Evolutionary conservation across 805 yeast genomes (phyloP).

Genomic region (Torulaspora maleeae): DNA sequence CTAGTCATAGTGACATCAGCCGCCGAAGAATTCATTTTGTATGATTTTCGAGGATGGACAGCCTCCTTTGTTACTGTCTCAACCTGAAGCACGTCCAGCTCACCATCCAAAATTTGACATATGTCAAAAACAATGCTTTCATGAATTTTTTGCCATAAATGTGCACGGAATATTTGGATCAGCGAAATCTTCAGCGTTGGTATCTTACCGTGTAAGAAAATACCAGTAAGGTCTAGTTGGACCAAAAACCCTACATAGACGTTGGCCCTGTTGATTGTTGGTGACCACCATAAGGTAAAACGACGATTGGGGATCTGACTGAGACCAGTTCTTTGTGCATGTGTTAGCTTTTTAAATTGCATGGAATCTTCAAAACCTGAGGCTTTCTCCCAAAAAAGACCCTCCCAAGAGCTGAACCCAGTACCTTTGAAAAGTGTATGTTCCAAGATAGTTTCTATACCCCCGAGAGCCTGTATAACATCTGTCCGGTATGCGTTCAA

Average conservation of each 20-base stretch:
- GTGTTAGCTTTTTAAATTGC: conserved; percentile 90
- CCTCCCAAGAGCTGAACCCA: conserved; percentile 98
- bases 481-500: conserved; percentile 88
- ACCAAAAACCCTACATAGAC: conserved; percentile 97
- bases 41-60: conserved; percentile 94
- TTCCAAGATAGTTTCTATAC: conserved; percentile 91
- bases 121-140: conserved; percentile 91
- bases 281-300: conserved; percentile 99
- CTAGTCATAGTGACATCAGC: conserved; percentile 84
- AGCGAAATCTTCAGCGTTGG: conserved; percentile 94
- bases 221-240: conserved; percentile 93
- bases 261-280: conserved; percentile 95
- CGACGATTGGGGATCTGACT: conserved; percentile 97
- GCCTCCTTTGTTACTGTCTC: conserved; percentile 86
- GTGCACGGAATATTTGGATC: conserved; percentile 95
- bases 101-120: conserved; percentile 87
- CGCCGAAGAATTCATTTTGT: conserved; percentile 92
- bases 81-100: conserved; percentile 74
- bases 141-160: conserved; percentile 98
- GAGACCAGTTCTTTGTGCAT: conserved; percentile 95
- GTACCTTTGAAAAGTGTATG: conserved; percentile 95
- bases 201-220: conserved; percentile 93
- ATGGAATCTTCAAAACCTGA: conserved; percentile 95
- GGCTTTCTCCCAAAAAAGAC: conserved; percentile 96
- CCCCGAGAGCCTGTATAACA: conserved; percentile 95